Evolutionary conservation across 108 stramenopile genomes (phyloP).

Genomic region (Nannochloropsis salina): DNA sequence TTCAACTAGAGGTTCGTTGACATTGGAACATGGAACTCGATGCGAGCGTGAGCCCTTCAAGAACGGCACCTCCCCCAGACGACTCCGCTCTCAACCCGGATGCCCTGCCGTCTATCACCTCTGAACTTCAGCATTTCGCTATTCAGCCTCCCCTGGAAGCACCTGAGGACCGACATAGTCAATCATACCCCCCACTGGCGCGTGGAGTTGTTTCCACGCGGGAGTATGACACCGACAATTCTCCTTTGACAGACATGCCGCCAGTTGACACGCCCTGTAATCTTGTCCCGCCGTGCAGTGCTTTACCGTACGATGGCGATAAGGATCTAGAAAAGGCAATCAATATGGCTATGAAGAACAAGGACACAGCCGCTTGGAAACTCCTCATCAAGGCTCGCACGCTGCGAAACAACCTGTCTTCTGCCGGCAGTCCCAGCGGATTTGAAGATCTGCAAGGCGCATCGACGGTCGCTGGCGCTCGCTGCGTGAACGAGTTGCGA

Average conservation of each 20-base stretch:
- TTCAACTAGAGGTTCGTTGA: no score
- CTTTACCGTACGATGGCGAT: background rate
- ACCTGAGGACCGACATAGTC: no score
- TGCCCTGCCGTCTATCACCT: no score
- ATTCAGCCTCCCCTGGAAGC: no score
- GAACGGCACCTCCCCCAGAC: no score
- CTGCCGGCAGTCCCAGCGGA: background rate
- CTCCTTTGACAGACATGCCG: background rate
- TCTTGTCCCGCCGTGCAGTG: background rate
- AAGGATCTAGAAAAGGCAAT: background rate
- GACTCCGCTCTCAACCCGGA: no score
- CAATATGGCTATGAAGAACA: slow-evolving; percentile 5
- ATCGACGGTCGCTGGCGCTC: background rate
- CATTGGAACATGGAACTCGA: no score
- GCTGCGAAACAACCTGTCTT: background rate
- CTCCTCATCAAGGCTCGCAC: slow-evolving; percentile 4
- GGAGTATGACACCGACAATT: no score
- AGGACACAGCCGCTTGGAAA: slow-evolving; percentile 14
- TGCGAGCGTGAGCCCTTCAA: no score
- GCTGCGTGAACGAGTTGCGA: background rate
- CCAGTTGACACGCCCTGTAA: background rate
- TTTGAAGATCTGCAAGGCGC: background rate
- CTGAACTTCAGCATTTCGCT: no score
- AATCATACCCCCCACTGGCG: no score
- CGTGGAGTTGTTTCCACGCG: no score